Evolutionary conservation across 768 basidiomycete genomes (phyloP), one percentile per base, ranked within the genome.

Genomic region (Psilocybe subaeruginosa): DNA sequence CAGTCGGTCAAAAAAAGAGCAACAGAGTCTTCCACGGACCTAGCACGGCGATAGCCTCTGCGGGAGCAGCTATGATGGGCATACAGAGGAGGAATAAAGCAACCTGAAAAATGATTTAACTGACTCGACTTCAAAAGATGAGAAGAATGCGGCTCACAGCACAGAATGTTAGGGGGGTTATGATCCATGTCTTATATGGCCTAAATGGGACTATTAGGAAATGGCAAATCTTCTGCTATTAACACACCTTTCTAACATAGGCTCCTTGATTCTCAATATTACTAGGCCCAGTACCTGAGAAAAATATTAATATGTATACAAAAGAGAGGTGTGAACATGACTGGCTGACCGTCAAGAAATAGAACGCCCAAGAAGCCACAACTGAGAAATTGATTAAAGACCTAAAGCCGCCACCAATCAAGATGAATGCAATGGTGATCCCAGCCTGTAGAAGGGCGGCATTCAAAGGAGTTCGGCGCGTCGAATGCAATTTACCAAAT

Each of bases 11-110:
- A 30, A 45, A 4, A 39, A 41, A n/a, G 1, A 7, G 29, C 27
- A 12, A 19, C 33, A 14, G 39, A 9, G 12, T 1, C 19, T 31
- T 57, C 12, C 4, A 77, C 85, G 59, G 66, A 95, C 95, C 90
- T 58, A 97, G 80, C 5, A 95, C 96, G 7, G 95, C 88, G 5
- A 92, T 72, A 0, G 96, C 95, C 72, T 97, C 91, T 12, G 89
- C 77, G 6, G 97, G 97, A 19, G 96, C 95, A 3, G 97, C 97
- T 59, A 96, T 89, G 54, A 97, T 81, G 1, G 96, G 95, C 93
- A 99, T 97, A 68, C 89, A 91, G 8, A 99, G 78, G 55, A 99
- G 80, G 76, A 96, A 96, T 54, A 95, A 77, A 2, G 95, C 93
- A 9, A 95, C 90, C 91, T 93, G 60, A 9, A 54, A 53, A n/a